Percentiles rank a stretch among this genome's conserved stretches.
Evolutionary conservation across 345 rosid genomes (phyloP).

Genomic region (Pseudoturritis turrita): DNA sequence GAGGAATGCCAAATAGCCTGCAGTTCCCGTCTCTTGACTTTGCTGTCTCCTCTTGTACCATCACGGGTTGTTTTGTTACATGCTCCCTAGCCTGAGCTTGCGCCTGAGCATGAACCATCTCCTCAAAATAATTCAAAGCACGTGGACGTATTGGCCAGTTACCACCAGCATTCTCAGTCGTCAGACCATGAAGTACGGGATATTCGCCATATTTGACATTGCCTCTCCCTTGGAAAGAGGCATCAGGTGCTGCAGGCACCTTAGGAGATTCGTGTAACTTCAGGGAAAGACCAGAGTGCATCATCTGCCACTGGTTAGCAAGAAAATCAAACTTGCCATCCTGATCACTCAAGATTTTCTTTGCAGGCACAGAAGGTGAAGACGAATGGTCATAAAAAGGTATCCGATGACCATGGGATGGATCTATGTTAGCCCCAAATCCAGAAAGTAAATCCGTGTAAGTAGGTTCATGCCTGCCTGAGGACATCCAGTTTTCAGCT

Average conservation of each 20-base stretch:
- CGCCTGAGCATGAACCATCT: constrained; percentile 35
- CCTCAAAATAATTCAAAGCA: constrained; percentile 39
- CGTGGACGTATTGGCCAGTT: constrained; percentile 55
- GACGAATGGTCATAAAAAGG: constrained; percentile 39
- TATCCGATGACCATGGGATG: constrained; percentile 34
- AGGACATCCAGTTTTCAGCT: constrained; percentile 46
- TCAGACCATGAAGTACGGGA: constrained; percentile 35
- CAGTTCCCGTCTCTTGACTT: constrained; percentile 51
- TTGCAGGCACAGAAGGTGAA: constrained; percentile 25
- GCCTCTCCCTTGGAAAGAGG: constrained; percentile 35
- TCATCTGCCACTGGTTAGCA: constrained; percentile 47
- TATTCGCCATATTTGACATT: constrained; percentile 44
- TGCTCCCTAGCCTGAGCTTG: constrained; percentile 36
- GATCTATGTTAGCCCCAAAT: constrained; percentile 41
- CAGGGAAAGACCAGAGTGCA: constrained; percentile 47
- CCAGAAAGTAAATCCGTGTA: constrained; percentile 65
- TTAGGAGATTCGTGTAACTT: constrained; percentile 41
- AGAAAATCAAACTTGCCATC: constrained; percentile 44
- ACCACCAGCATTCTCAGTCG: constrained; percentile 40
- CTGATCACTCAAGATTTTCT: constrained; percentile 38
- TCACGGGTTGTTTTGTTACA: constrained; percentile 27
- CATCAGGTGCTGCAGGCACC: constrained; percentile 34
- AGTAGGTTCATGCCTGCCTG: constrained; percentile 49
- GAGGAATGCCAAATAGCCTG: constrained; percentile 76
- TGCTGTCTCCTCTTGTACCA: constrained; percentile 37